Evolutionary conservation across 306 rosid genomes (phyloP), one percentile per base, ranked within the genome.

Genomic region (Castanea sativa): DNA sequence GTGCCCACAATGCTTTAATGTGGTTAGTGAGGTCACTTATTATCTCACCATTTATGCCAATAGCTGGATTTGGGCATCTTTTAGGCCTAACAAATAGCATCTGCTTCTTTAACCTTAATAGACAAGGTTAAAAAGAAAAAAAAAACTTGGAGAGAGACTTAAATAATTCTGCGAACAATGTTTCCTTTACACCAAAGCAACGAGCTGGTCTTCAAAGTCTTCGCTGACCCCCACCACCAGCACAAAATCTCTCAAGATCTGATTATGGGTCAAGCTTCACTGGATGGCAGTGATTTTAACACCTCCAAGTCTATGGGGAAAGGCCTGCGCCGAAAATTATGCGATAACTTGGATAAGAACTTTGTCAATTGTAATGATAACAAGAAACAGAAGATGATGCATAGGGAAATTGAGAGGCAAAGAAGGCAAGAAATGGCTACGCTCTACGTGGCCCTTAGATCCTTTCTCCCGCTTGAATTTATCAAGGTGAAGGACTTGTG

Each of bases 361-460:
- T 78, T 77, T 14, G 64, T 15, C 14, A 27, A 56, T 72, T 73
- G 77, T 20, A 82, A 71, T 29, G 82, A 83, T 1, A 41, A 73
- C 69, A 77, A 73, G 56, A 86, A 82, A 68, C 85, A 80, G 84
- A 87, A 81, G 75, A 79, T 76, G 79, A 81, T 81, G 74, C 96
- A 89, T 45, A 88, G 87, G 60, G 96, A 89, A 49, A 86, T 80
- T 55, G 96, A 91, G 81, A 89, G 88, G 78, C 84, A 80, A 83
- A 88, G 97, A 74, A 88, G 97, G 86, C 88, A 89, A 86, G 97
- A 89, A 82, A 91, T 91, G 97, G 82, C 91, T 69, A 76, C 83
- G 45, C 86, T 83, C 20, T 79, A 82, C 76, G 76, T 85, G 38
- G 82, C 92, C 5, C 97, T 91, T 57, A 85, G 97, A 89, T 86